These are phyloP conservation scores for Voacanga thouarsii DNA, from an alignment of 257 asterid species.

Conservation along the genomic window DNA sequence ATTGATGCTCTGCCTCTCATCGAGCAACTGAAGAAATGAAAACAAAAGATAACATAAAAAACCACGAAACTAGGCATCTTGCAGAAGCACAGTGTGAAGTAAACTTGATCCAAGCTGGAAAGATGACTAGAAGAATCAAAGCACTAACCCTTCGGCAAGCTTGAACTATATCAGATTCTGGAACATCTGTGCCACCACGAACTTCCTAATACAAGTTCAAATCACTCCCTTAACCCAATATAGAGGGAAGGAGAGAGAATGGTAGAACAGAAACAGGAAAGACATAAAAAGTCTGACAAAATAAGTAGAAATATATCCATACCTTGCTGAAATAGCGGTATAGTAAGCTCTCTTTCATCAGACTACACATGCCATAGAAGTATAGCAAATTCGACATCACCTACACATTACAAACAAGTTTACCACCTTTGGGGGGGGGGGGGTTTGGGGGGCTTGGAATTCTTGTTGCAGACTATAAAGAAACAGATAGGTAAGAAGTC, in stretches of 20 bases:
- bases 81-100: not conserved
- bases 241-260: not conserved
- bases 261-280: not conserved
- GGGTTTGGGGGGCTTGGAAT: too few species aligned
- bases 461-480: not conserved
- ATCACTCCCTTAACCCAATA: constrained; percentile 3
- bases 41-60: constrained; percentile 2
- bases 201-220: constrained; percentile 56
- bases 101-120: not conserved
- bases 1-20: constrained; percentile 78
- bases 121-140: constrained; percentile 14
- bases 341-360: constrained; percentile 75
- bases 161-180: constrained; percentile 87
- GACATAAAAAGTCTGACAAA: not conserved
- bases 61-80: not conserved
- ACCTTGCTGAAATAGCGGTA: constrained; percentile 90
- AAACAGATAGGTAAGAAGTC: constrained; percentile 5
- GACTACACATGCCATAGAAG: constrained; percentile 78
- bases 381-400: constrained; percentile 87
- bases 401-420: constrained; percentile 34
- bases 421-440: too few species aligned
- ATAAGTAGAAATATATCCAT: not conserved
- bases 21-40: constrained; percentile 57
- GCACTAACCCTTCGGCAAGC: constrained; percentile 87
- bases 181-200: constrained; percentile 63